These are phyloP conservation scores for Yamadazyma sp. DNA, from an alignment of 1,139 yeast genomes.

Conservation along the genomic window DNA sequence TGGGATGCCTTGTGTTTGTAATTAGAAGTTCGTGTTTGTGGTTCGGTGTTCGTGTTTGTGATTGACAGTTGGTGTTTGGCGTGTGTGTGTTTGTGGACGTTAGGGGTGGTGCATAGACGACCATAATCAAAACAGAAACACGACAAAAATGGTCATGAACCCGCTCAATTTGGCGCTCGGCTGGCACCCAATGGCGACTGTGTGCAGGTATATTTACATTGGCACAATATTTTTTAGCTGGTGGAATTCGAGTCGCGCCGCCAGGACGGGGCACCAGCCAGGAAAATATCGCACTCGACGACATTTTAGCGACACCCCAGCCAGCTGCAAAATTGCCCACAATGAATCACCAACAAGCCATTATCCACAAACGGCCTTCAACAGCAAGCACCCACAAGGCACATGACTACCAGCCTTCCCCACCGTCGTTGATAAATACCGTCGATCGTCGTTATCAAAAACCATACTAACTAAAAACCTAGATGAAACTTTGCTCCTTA, in stretches of 20 bases:
- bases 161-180: background rate
- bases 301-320: background rate
- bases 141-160: background rate
- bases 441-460: background rate
- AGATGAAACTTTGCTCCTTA: slow-evolving; percentile 15
- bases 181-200: background rate
- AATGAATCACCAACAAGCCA: no score
- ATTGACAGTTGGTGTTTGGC: background rate
- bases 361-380: no score
- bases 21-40: background rate
- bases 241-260: background rate
- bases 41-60: background rate
- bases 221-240: background rate
- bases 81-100: background rate
- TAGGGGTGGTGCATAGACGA: background rate
- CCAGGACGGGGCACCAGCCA: background rate
- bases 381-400: background rate
- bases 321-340: slow-evolving; percentile 1
- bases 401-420: no score
- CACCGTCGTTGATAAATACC: no score
- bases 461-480: slow-evolving; percentile 6
- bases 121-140: background rate
- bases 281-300: background rate
- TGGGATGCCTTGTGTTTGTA: no score
- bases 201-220: background rate